Evolutionary conservation across 1,284 basidiomycete genomes (phyloP).

Genomic region (Singerocomus inundabilis): DNA sequence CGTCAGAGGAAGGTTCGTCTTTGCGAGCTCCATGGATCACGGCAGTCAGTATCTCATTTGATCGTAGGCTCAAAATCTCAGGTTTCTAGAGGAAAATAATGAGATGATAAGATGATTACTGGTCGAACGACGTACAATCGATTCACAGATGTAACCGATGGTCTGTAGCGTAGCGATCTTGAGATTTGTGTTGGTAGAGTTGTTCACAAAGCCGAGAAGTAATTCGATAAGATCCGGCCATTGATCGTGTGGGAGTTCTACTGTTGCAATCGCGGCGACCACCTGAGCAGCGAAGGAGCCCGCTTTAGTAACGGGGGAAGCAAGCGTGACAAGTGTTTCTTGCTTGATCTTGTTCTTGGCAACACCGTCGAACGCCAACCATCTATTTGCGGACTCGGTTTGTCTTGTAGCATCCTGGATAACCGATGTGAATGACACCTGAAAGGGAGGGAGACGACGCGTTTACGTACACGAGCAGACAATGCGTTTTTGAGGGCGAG

Average conservation of each 20-base stretch:
- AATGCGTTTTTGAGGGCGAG: slow-evolving; percentile 97
- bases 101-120: slow-evolving; percentile 10
- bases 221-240: slow-evolving; percentile 92
- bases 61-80: slow-evolving; percentile 83
- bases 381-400: slow-evolving; percentile 73
- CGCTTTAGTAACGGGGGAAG: slow-evolving; percentile 70
- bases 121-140: slow-evolving; percentile 67
- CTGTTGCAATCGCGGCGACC: slow-evolving; percentile 89
- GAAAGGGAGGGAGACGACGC: slow-evolving; percentile 12
- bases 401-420: slow-evolving; percentile 76
- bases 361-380: slow-evolving; percentile 73
- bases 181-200: slow-evolving; percentile 73
- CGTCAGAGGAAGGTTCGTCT: slow-evolving; percentile 91
- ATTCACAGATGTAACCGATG: slow-evolving; percentile 97
- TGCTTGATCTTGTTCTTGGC: slow-evolving; percentile 87
- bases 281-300: slow-evolving; percentile 91
- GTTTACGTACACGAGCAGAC: slow-evolving; percentile 75
- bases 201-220: slow-evolving; percentile 85
- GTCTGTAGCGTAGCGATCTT: slow-evolving; percentile 90
- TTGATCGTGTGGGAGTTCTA: slow-evolving; percentile 85
- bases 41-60: slow-evolving; percentile 97
- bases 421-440: slow-evolving; percentile 8
- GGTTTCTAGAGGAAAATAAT: slow-evolving; percentile 63
- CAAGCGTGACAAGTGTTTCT: slow-evolving; percentile 81
- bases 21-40: slow-evolving; percentile 98